Evolutionary conservation across 2,329 filamentous ascomycete genomes (phyloP).

Genomic region (Botryotinia narcissicola): DNA sequence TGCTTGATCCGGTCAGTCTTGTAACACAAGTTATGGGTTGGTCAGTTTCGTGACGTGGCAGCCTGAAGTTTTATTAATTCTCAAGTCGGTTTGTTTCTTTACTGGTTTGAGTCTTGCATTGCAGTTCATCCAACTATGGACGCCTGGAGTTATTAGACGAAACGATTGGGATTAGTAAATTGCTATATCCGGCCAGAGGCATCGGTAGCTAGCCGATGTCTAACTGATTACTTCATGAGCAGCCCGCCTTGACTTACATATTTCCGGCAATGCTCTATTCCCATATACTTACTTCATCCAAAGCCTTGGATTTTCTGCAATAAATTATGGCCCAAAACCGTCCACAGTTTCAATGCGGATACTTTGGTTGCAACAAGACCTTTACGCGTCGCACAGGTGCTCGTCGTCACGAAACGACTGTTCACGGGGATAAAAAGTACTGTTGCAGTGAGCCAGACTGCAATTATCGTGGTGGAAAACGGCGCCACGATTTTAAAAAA

Average conservation of each 20-base stretch:
- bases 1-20: constrained; percentile 2
- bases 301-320: constrained; percentile 1
- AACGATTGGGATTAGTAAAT: background rate
- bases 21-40: background rate
- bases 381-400: constrained; percentile 19
- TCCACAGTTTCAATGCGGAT: constrained; percentile 12
- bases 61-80: constrained; percentile 5
- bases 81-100: background rate
- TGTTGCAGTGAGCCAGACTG: constrained; percentile 18
- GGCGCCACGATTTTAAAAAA: constrained; percentile 14
- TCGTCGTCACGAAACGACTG: constrained; percentile 16
- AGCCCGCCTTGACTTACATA: constrained; percentile 3
- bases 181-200: background rate
- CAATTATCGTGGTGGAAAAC: constrained; percentile 19
- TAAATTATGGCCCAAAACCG: background rate
- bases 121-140: constrained; percentile 1
- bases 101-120: constrained; percentile 6
- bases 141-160: background rate
- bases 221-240: background rate
- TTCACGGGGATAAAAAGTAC: constrained; percentile 17
- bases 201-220: background rate
- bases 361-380: constrained; percentile 17
- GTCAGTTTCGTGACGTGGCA: constrained; percentile 16
- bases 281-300: constrained; percentile 16
- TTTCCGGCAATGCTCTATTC: background rate